Evolutionary conservation across 2,329 filamentous ascomycete species (phyloP).

Genomic region (Sarocladium strictum): DNA sequence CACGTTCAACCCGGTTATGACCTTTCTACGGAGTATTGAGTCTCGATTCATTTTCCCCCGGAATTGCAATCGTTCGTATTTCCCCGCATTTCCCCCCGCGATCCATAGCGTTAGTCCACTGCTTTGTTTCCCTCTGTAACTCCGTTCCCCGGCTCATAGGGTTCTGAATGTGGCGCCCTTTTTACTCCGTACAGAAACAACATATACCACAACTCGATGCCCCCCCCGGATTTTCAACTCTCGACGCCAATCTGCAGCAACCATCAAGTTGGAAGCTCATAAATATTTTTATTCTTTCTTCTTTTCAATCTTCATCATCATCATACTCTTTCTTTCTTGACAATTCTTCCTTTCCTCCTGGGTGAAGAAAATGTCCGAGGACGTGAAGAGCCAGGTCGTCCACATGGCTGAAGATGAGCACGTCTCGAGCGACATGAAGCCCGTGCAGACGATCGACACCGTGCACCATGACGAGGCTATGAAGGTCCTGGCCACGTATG

Average conservation of each 20-base stretch:
- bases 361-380: neutral
- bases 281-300: too few relatives aligned
- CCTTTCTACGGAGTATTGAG: neutral
- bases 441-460: slow-evolving; percentile 39
- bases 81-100: slow-evolving; percentile 4
- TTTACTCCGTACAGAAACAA: neutral
- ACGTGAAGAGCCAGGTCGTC: neutral
- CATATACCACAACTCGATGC: neutral
- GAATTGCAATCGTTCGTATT: neutral
- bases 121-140: neutral
- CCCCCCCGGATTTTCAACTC: neutral
- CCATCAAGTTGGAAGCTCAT: neutral
- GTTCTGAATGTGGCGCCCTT: neutral
- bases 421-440: neutral
- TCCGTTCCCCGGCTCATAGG: neutral
- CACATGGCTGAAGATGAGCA: slow-evolving; percentile 3
- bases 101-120: neutral
- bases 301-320: neutral
- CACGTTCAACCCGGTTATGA: neutral
- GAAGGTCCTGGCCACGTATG: slow-evolving; percentile 26
- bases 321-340: neutral
- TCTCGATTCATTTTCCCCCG: neutral
- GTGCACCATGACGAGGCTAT: slow-evolving; percentile 87
- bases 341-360: neutral
- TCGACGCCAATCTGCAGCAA: neutral